Conservation (phyloP, 441 rosid genomes). For the Mallotus japonicus region DNA sequence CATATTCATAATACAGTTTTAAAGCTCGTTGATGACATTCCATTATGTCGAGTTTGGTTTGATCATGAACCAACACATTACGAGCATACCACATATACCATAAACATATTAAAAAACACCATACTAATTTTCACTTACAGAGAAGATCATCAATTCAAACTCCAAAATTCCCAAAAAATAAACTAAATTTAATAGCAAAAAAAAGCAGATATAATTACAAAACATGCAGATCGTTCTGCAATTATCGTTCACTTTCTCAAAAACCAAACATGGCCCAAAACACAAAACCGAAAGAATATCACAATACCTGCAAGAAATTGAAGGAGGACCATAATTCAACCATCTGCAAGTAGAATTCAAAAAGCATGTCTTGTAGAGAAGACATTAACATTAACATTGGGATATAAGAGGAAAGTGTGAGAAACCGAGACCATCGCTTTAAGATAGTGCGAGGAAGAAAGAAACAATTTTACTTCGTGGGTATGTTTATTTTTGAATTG, state of each 20-base stretch:
- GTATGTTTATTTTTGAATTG: neutral
- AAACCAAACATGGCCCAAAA: neutral
- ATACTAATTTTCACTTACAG: too few relatives aligned
- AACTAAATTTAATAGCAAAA: too few relatives aligned
- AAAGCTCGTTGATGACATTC: too few relatives aligned
- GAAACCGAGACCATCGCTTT: conserved; percentile 39
- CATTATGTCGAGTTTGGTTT: too few relatives aligned
- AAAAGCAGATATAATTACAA: too few relatives aligned
- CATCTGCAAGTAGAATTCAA: conserved; percentile 56
- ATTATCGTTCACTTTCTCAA: neutral
- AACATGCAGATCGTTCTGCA: neutral
- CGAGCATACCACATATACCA: too few relatives aligned
- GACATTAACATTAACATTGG: neutral
- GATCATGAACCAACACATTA: too few relatives aligned
- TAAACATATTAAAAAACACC: too few relatives aligned
- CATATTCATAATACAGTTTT: too few relatives aligned
- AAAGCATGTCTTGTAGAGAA: conserved; percentile 31
- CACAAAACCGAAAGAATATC: neutral
- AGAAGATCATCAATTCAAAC: too few relatives aligned
- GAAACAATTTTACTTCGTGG: neutral
- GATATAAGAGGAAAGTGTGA: conserved; percentile 37
- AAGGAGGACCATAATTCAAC: conserved; percentile 42
- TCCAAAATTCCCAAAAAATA: too few relatives aligned
- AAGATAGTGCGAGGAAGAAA: neutral
- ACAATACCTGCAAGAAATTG: conserved; percentile 37